Evolutionary conservation across 352 stramenopile species (phyloP), one percentile per base, ranked within the genome.

Genomic region (Globisporangium alternatum): DNA sequence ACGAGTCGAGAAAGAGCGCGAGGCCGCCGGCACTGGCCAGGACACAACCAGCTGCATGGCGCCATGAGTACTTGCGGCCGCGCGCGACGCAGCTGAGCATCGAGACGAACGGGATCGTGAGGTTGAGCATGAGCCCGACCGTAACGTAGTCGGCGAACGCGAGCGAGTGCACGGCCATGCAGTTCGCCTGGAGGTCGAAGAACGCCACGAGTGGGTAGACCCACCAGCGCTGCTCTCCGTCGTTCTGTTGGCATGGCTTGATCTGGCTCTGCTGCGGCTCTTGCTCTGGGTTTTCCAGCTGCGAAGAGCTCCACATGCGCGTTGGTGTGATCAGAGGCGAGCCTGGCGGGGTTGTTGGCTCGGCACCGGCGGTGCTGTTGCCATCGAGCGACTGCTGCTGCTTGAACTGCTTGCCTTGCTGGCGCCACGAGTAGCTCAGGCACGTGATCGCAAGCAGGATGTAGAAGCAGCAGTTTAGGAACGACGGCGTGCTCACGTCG

Each of bases 391-490:
- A 17, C 17, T 10, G 39, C 39, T 45, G 39, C 3, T 28, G 7
- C 39, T 44, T 35, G 19, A 39, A 30, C 30, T 57, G n/a, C 35
- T 63, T 56, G 35, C 17, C 31, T n/a, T 63, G 56, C 22, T 64
- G 54, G 2, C 44, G 48, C 15, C 39, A 68, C 21, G 62, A 28
- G 19, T 43, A 37, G 22, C 39, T 31, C 41, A 62, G 37, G n/a
- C 35, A 78, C 22, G 69, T 33, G 19, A 76, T 33, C 2, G 66
- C 62, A 17, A 86, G 67, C 17, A 65, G 21, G 3, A 72, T 13
- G 51, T 83, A 86, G 65, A 81, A 76, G 52, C 72, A 70, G 44
- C 74, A 48, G 44, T 80, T 83, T 52, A 81, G 62, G 30, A 86
- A 66, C 0, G 72, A 60, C 4, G 77, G 72, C 22, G 69, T 58